Base-by-base conservation (phyloP, 2,329 filamentous ascomycete genomes). In the Talaromyces sp. region DNA sequence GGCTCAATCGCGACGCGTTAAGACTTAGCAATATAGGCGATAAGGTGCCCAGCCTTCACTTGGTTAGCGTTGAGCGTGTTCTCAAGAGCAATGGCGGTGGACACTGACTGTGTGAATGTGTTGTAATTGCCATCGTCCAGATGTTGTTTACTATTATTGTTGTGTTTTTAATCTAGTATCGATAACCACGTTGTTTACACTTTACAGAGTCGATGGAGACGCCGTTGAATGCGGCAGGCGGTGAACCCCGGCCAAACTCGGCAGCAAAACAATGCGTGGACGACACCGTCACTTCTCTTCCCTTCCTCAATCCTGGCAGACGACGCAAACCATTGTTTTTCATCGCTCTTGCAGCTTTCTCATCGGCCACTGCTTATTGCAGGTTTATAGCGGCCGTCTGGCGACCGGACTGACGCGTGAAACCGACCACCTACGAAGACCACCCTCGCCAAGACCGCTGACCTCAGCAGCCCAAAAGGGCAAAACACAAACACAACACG, bases 401-500 rank as follows among this genome's bases (percentile, higher is more conserved):
- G 8, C n/a, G n/a, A 46, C 43, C 11, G 43, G 11, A 46, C 43
- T n/a, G 35, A n/a, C 35, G 35, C 35, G 14, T n/a, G 17, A 9
- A 38, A 38, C 12, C 35, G 14, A 6, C 17, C 17, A 17, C 14
- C 35, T 38, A 29, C 27, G 35, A 6, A 7, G 17, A 12, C 6
- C 35, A 8, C 32, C 17, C 17, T 27, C 55, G 52, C 52, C 38
- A 55, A 32, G 38, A 52, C 21, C 26, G 21, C 52, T 21, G 43
- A 46, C 43, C 43, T 46, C 43, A 46, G 43, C 38, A 19, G 41
- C 60, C 62, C 54, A 60, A 67, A 67, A 65, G 59, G 66, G 68
- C 64, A 70, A 70, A 68, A 70, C 64, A 66, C 64, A 70, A 70
- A 70, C 68, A 67, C 56, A 61, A 54, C 52, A 59, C n/a, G 43